phyloP scores from a whole-genome alignment of 2,329 filamentous ascomycete species.

The Colletotrichum simmondsii region DNA sequence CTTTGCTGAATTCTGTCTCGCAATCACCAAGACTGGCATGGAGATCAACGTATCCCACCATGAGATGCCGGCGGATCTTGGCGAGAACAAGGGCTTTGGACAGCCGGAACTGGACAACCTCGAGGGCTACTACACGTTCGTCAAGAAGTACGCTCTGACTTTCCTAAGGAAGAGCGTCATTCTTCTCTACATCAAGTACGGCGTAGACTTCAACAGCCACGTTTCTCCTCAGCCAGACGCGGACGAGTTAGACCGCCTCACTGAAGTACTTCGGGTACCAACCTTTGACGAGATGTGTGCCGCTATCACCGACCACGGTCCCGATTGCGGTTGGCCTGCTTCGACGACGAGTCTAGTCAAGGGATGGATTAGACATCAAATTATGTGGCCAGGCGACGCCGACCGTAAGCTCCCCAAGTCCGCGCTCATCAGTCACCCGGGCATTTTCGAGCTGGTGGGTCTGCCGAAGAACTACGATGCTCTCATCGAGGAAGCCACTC shows the following conservation, averaged over 20 bases:
- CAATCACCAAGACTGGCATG: constrained; percentile 57
- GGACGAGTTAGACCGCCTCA: constrained; percentile 85
- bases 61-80: constrained; percentile 40
- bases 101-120: constrained; percentile 65
- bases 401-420: constrained; percentile 47
- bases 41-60: constrained; percentile 49
- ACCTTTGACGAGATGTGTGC: constrained; percentile 82
- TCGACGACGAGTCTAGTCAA: constrained; percentile 58
- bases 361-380: constrained; percentile 81
- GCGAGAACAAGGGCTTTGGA: constrained; percentile 61
- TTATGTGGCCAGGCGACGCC: constrained; percentile 47
- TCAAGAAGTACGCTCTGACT: constrained; percentile 85
- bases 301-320: constrained; percentile 59
- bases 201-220: constrained; percentile 84
- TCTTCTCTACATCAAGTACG: constrained; percentile 87
- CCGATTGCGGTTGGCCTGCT: constrained; percentile 60
- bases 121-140: constrained; percentile 67
- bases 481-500: constrained; percentile 91
- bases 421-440: constrained; percentile 78
- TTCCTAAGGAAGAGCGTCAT: constrained; percentile 90
- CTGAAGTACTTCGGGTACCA: constrained; percentile 79
- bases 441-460: constrained; percentile 93
- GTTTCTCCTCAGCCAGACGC: constrained; percentile 71
- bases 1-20: constrained; percentile 66
- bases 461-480: constrained; percentile 92